Percentiles rank a stretch among this genome's conserved stretches.
These are phyloP conservation scores for Aspergillus conjunctus DNA, from an alignment of 495 filamentous ascomycete genomes.

Conservation along the genomic window DNA sequence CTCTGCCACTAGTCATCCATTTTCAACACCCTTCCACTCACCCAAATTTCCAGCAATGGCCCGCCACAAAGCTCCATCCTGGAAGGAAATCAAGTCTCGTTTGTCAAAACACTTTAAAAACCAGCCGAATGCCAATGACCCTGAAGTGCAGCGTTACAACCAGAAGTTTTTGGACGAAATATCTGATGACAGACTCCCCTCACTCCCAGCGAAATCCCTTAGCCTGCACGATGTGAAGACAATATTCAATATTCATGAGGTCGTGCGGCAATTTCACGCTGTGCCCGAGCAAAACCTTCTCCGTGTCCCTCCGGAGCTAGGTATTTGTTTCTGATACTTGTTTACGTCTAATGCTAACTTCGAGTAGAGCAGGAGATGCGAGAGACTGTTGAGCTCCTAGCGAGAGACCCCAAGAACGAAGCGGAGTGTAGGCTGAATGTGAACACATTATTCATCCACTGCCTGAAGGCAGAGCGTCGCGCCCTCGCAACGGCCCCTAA, in stretches of 20 bases:
- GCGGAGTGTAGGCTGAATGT: not conserved
- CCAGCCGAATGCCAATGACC: not conserved
- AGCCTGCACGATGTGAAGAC: not conserved
- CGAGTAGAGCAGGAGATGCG: not conserved
- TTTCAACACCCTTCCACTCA: not conserved
- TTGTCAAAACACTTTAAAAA: not conserved
- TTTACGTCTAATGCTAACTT: not conserved
- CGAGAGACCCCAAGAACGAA: not conserved
- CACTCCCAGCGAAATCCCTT: not conserved
- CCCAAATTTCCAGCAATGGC: not conserved
- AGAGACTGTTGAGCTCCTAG: not conserved
- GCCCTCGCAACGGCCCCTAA: not conserved
- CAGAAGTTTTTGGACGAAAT: not conserved
- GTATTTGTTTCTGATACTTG: constrained; percentile 1
- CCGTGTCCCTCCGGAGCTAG: not conserved
- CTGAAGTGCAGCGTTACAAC: not conserved
- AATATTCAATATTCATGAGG: not conserved
- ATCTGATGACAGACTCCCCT: not conserved
- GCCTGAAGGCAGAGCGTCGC: not conserved
- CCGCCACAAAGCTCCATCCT: not conserved
- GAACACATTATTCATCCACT: not conserved
- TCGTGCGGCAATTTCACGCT: not conserved
- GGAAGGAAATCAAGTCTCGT: not conserved
- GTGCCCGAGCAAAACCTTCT: not conserved
- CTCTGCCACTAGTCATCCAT: not conserved